These are phyloP conservation scores for Exophiala sp. DNA, from an alignment of 2,329 filamentous ascomycete species.

Conservation along the genomic window DNA sequence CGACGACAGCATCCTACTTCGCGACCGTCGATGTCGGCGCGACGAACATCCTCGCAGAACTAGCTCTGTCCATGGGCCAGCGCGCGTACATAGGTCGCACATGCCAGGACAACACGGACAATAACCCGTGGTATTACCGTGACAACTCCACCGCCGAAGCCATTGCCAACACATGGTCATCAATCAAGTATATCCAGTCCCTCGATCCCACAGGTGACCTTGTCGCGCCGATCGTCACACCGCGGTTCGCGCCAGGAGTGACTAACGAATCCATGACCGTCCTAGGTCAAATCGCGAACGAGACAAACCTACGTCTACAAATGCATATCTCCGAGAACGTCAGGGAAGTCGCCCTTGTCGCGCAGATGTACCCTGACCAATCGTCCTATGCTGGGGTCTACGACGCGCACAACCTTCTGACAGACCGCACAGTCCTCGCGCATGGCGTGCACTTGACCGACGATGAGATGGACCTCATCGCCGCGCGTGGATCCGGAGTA, in stretches of 20 bases:
- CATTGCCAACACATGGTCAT: conserved; percentile 54
- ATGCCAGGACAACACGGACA: conserved; percentile 75
- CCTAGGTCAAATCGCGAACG: conserved; percentile 62
- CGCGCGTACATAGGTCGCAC: conserved; percentile 85
- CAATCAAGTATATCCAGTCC: conserved; percentile 60
- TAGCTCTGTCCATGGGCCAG: conserved; percentile 75
- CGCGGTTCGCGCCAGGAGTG: conserved; percentile 58
- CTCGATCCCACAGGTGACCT: conserved; percentile 64
- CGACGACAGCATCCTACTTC: conserved; percentile 88
- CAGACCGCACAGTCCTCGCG: conserved; percentile 71
- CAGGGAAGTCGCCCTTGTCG: conserved; percentile 68
- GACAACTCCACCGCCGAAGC: conserved; percentile 63
- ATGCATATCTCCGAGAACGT: conserved; percentile 86
- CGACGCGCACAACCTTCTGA: conserved; percentile 67
- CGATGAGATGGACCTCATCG: conserved; percentile 64
- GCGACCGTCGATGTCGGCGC: conserved; percentile 81
- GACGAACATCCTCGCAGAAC: conserved; percentile 81
- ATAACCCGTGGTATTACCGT: conserved; percentile 74
- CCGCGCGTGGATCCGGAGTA: conserved; percentile 60
- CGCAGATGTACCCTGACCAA: conserved; percentile 62
- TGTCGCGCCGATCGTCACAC: conserved; percentile 75
- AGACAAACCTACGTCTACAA: conserved; percentile 62
- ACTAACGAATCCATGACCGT: conserved; percentile 51
- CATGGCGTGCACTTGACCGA: conserved; percentile 75
- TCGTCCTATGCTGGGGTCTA: conserved; percentile 73